Evolutionary conservation across 2,329 filamentous ascomycete species (phyloP), one percentile per base, ranked within the genome.

Genomic region (Fusarium domesticum): DNA sequence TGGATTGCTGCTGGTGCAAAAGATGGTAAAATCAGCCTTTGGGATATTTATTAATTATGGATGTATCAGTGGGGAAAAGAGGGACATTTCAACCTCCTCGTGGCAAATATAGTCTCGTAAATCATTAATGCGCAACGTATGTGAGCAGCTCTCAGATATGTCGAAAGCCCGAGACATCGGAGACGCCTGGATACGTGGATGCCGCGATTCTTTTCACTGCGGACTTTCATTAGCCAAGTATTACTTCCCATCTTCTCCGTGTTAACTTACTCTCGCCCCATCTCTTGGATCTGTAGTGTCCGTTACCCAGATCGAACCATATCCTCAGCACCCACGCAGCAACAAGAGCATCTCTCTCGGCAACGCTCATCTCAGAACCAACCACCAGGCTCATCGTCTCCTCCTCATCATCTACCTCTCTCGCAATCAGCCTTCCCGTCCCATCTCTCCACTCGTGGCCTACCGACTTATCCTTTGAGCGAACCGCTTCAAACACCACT

Each of bases 1-100:
- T 97, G 92, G 91, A 66, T 97, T 39, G 93, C 86, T 15, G 89
- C 83, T 1, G 93, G 93, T 2, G 87, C 88, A 43, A 98, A 97
- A 65, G 93, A 97, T 70, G 93, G 92, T 15, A 96, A 95, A 65
- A 81, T 97, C 51, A 95, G 89, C 62, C 71, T 98, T 56, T 98
- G 93, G 93, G 89, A 96, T 70, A 83, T 97, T 46, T 98, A 93
- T 65, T 91, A 59, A 71, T 19, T 31, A 35, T 44, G 19, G 20
- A 15, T 17, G 16, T 33, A 4, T 11, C 7, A 16, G 25, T 16
- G 8, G 8, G 12, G 20, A 15, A 17, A 39, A 17, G n/a, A 7
- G 20, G 3, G 18, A n/a, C 7, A 8, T 10, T 35, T 18, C 11
- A n/a, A n/a, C n/a, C n/a, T n/a, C n/a, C n/a, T n/a, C n/a, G n/a